Evolutionary conservation across 1,284 basidiomycete species (phyloP), one percentile per base, ranked within the genome.

Genomic region (Ceratobasidium sp.): DNA sequence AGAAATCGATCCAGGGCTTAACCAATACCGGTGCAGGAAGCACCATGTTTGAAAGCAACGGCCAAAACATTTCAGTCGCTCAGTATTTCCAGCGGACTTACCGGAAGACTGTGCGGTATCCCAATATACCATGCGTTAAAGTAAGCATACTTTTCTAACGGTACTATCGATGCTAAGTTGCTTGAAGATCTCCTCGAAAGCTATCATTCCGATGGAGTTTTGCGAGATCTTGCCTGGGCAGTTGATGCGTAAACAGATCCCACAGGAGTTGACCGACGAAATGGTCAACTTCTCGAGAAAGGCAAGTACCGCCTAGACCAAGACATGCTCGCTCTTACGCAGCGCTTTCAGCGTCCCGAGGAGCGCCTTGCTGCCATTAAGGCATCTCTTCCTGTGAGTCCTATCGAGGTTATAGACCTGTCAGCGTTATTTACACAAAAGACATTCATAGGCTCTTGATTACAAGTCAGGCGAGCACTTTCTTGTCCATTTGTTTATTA

Each of bases 191-290:
- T 58, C 35, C 17, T 42, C 20, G 31, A 45, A 71, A 33, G 45
- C 17, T 54, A 42, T 28, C 17, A 28, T 93, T 20, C 92, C 92
- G 0, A 81, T 93, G 3, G 92, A 94, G 80, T 82, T 91, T 0
- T 94, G 92, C 80, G 83, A 80, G 0, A 89, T 94, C 3, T 86
- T 87, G 0, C 84, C 87, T 0, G 92, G 93, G 0, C 93, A 94
- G 79, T 90, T 93, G 60, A 90, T 93, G 88, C 85, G 90, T 51
- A 92, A 91, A 80, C 90, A 91, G 78, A 86, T 94, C 1, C 92
- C 92, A 0, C 84, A 89, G 0, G 89, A 92, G 77, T 89, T 89
- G 80, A 91, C 89, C 0, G 89, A 87, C 76, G 86, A 89, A 6
- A 89, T 93, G 17, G 85, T 93, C 1, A 87, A 88, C 0, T 94